A percentile compares a stretch with the other conserved stretches of the same genome.
Evolutionary conservation across 192 early-diverging fungal species (phyloP).

Genomic region (Backusella morwellensis): DNA sequence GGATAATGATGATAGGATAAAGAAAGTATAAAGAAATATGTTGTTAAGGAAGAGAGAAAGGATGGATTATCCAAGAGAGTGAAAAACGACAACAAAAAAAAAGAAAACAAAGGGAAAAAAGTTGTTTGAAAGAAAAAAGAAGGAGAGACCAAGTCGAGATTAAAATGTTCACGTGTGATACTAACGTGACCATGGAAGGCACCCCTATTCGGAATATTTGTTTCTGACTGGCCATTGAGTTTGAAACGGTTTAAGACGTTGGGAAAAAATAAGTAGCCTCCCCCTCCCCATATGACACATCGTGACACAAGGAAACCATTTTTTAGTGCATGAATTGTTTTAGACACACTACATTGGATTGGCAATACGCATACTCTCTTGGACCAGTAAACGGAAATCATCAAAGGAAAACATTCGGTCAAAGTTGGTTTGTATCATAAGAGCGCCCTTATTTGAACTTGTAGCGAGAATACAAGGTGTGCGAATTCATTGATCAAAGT

Average conservation of each 20-base stretch:
- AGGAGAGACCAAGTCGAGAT: background rate
- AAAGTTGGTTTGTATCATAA: background rate
- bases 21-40: background rate
- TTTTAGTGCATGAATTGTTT: background rate
- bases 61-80: background rate
- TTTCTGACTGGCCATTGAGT: background rate
- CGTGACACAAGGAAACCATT: background rate
- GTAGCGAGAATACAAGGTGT: background rate
- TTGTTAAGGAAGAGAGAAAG: background rate
- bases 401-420: background rate
- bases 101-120: slow-evolving; percentile 8
- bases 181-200: background rate
- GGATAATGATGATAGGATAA: background rate
- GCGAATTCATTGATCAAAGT: background rate
- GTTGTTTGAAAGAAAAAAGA: background rate
- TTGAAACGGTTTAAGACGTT: background rate
- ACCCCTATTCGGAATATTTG: background rate
- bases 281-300: background rate
- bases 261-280: background rate
- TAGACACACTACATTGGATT: background rate
- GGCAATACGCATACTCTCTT: background rate
- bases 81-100: background rate
- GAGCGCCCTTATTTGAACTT: background rate
- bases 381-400: background rate
- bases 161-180: background rate